A percentile compares a stretch with the other conserved stretches of the same genome.
phyloP scores from a whole-genome alignment of 371 early-diverging fungal genomes.

The Quaeritorhiza haematococci region DNA sequence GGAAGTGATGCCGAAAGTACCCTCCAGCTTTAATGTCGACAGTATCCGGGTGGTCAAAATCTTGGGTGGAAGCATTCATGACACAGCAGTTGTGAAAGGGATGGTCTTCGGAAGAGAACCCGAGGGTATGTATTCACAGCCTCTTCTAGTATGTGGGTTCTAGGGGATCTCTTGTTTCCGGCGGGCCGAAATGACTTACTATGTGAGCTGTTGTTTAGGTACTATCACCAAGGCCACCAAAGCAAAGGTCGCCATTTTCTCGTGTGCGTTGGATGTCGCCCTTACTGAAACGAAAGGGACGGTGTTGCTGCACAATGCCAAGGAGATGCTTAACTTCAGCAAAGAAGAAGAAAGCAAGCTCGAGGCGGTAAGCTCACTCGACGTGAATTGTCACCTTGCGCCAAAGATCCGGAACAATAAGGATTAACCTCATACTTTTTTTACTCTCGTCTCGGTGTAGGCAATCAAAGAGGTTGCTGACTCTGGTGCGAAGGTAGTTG shows the following conservation, averaged over 20 bases:
- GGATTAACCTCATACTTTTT: conserved; percentile 49
- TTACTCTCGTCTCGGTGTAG: conserved; percentile 15
- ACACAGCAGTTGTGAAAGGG: conserved; percentile 90
- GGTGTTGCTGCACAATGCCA: conserved; percentile 93
- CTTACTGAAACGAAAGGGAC: conserved; percentile 99
- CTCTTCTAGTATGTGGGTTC: too few relatives aligned
- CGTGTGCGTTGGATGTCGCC: conserved; percentile 91
- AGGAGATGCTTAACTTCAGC: conserved; percentile 94
- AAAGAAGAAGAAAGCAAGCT: conserved; percentile 74
- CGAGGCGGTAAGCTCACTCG: conserved; percentile 26
- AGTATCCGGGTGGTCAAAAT: conserved; percentile 96
- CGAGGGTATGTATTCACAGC: conserved; percentile 55
- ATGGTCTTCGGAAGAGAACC: conserved; percentile 98
- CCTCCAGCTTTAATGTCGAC: conserved; percentile 88
- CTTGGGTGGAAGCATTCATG: conserved; percentile 87
- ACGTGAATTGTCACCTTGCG: neutral
- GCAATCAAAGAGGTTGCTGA: conserved; percentile 84
- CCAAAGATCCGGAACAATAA: neutral
- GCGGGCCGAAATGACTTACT: neutral
- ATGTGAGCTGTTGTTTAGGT: neutral
- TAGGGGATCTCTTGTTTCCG: too few relatives aligned
- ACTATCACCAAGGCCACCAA: conserved; percentile 60
- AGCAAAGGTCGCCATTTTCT: conserved; percentile 95
- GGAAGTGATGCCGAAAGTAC: conserved; percentile 85
- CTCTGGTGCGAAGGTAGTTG: conserved; percentile 89